phyloP scores from a whole-genome alignment of 2,329 filamentous ascomycete genomes.

The Claviceps digitariae region DNA sequence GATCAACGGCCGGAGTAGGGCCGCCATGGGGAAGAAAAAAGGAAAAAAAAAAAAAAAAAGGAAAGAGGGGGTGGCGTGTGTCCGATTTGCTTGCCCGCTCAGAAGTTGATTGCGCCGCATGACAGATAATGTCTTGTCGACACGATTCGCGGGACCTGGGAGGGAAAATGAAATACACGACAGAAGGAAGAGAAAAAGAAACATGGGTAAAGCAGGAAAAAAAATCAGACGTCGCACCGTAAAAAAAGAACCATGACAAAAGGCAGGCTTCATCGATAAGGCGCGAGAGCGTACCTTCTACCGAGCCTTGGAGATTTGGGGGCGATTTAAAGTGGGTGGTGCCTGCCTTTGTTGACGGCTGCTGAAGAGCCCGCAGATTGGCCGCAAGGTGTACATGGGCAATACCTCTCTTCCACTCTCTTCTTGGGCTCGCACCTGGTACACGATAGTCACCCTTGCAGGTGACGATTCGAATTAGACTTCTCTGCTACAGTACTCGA shows the following conservation, averaged over 20 bases:
- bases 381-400: background rate
- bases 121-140: background rate
- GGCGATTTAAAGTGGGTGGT: background rate
- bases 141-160: background rate
- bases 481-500: no score
- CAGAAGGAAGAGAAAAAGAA: background rate
- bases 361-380: background rate
- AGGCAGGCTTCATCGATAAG: no score
- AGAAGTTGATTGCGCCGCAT: background rate
- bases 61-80: slow-evolving; percentile 4
- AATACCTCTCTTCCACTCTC: background rate
- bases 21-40: slow-evolving; percentile 7
- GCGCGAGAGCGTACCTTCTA: no score
- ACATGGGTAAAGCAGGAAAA: no score
- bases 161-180: background rate
- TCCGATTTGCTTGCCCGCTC: background rate
- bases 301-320: background rate
- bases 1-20: slow-evolving; percentile 16
- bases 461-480: no score
- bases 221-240: no score
- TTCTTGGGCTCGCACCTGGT: background rate
- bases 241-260: no score
- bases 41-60: background rate
- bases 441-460: background rate
- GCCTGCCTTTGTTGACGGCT: background rate